phyloP scores from a whole-genome alignment of 306 rosid species.

The Vigna radiata region DNA sequence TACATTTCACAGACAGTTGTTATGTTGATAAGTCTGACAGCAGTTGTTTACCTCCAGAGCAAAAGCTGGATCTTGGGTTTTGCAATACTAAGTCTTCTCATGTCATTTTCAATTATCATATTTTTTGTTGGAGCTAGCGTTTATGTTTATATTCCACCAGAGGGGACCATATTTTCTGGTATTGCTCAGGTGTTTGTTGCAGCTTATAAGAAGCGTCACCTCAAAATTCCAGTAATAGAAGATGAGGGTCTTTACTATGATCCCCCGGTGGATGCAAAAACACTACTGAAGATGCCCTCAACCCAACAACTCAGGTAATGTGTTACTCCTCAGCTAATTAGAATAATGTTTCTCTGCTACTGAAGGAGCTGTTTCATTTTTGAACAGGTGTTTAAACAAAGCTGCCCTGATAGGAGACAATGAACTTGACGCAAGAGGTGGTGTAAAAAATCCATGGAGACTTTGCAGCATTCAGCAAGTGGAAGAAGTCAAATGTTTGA shows the following conservation, averaged over 20 bases:
- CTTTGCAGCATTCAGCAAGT: constrained; percentile 59
- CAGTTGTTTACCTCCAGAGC: constrained; percentile 54
- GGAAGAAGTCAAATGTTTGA: constrained; percentile 52
- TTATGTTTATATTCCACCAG: constrained; percentile 29
- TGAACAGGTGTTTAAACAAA: constrained; percentile 54
- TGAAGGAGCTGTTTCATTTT: background rate
- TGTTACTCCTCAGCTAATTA: background rate
- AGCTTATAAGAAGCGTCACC: constrained; percentile 50
- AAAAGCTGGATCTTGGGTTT: constrained; percentile 60
- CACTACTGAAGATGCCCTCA: constrained; percentile 49
- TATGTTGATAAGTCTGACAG: constrained; percentile 31
- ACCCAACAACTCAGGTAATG: constrained; percentile 44
- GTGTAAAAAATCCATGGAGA: constrained; percentile 45
- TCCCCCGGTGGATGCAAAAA: constrained; percentile 45
- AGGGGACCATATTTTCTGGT: constrained; percentile 54
- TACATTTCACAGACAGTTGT: constrained; percentile 39
- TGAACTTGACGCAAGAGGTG: constrained; percentile 48
- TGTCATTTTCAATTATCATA: constrained; percentile 38
- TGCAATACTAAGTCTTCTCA: constrained; percentile 45
- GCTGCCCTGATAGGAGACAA: constrained; percentile 52
- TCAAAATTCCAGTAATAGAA: constrained; percentile 33
- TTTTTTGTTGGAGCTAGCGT: constrained; percentile 47
- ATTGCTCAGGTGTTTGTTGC: constrained; percentile 55
- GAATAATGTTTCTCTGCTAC: background rate
- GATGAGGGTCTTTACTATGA: constrained; percentile 40